Base-by-base conservation (phyloP, 495 filamentous ascomycete species). In the Tuber brumale region DNA sequence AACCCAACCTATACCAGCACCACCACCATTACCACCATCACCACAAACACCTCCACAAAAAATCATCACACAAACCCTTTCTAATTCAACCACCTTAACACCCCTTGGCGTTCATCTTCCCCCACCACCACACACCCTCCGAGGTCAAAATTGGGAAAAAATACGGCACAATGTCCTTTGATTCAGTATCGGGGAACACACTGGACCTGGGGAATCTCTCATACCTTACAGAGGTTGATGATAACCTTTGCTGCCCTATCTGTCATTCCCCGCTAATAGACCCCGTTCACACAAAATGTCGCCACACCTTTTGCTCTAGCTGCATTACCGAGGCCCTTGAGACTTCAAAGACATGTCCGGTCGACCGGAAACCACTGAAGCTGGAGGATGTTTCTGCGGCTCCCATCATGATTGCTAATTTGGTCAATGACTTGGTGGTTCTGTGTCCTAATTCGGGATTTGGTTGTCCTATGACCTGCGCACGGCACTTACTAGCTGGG, bases 221-320 rank as follows among this genome's bases (percentile, higher is more conserved):
- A 71, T 90, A 91, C 82, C 85, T 90, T 71, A 85, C 86, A 35
- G 79, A 82, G 72, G 87, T 88, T 80, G 91, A 92, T 81, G 85
- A 88, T 70, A 91, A 92, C 80, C 86, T 92, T 27, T 88, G 90
- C 84, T 93, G 91, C 75, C 86, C 91, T 31, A 92, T 93, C 74
- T 93, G 91, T 80, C 91, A 89, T 79, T 91, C 88, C 57, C 89
- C 91, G 18, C 90, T 92, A 75, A 84, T 91, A 27, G 84, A 88
- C 70, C 90, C 91, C 7, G 85, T 90, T 39, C 86, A 86, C 71
- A 85, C 91, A 45, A 84, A 86, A 79, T 93, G 91, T 80, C 89
- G 90, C 72, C 90, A 92, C 83, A 86, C 89, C 44, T 92, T 93
- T 85, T 93, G 91, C 81, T 84, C 85, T 66, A 85, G 87, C 71